phyloP scores from a whole-genome alignment of 177 flowering plant genomes.

The Vitis hybrid region DNA sequence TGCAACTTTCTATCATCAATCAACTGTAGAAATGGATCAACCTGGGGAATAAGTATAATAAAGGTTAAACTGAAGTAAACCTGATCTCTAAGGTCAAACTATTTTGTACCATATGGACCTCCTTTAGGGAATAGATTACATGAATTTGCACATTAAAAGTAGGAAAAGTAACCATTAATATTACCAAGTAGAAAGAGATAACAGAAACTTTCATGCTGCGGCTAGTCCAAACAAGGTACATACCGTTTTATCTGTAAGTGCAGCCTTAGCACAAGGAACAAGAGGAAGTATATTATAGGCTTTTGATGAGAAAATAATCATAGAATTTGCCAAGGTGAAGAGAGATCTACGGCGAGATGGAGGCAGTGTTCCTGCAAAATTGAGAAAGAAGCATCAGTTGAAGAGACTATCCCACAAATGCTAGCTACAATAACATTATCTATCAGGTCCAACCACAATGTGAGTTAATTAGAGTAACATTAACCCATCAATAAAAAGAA shows the following conservation, averaged over 20 bases:
- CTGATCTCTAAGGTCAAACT: no score
- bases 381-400: conserved; percentile 2
- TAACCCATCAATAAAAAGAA: no score
- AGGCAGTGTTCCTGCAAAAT: conserved; percentile 62
- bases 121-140: no score
- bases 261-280: conserved; percentile 44
- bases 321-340: conserved; percentile 77
- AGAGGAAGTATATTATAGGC: conserved; percentile 65
- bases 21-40: conserved; percentile 77
- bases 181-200: no score
- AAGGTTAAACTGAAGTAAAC: no score
- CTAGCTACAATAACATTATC: no score
- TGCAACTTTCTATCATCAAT: conserved; percentile 73
- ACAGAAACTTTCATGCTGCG: no score
- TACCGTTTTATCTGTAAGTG: conserved; percentile 63
- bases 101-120: no score
- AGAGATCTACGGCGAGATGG: conserved; percentile 93
- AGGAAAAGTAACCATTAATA: no score
- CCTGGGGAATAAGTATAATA: conserved; percentile 34
- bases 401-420: background rate
- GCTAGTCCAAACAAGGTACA: conserved; percentile 13
- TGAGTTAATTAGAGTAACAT: no score
- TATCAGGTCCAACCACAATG: no score
- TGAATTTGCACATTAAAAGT: no score
- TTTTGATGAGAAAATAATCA: conserved; percentile 81